A percentile compares a stretch with the other conserved stretches of the same genome.
Conservation (phyloP, 768 basidiomycete genomes). For the Lactifluus volemus region DNA sequence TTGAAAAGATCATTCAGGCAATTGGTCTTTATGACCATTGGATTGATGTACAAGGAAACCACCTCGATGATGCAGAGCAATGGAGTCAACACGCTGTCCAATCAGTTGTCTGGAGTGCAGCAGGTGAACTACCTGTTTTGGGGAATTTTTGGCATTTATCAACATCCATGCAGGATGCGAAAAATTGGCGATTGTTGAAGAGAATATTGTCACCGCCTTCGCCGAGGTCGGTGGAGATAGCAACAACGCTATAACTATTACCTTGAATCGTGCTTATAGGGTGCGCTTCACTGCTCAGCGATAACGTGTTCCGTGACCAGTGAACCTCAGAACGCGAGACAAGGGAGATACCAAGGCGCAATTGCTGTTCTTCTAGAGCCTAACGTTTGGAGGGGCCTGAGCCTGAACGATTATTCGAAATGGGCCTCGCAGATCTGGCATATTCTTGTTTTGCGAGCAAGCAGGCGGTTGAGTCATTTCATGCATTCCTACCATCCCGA, state of each 20-base stretch:
- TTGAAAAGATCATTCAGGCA: conserved; percentile 59
- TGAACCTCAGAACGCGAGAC: conserved; percentile 47
- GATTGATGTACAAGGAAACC: conserved; percentile 46
- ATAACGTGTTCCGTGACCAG: not conserved
- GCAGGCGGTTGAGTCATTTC: conserved; percentile 43
- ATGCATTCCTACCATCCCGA: not conserved
- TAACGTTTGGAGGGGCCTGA: conserved; percentile 59
- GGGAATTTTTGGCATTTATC: conserved; percentile 1
- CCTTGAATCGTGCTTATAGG: conserved; percentile 60
- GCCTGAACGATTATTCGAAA: conserved; percentile 51
- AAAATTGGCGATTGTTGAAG: conserved; percentile 54
- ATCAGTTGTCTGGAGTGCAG: conserved; percentile 59
- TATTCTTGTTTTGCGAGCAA: conserved; percentile 56
- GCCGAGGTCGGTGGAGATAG: conserved; percentile 48
- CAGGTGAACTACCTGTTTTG: conserved; percentile 37
- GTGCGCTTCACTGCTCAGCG: conserved; percentile 28
- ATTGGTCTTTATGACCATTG: conserved; percentile 64
- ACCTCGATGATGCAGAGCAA: conserved; percentile 48
- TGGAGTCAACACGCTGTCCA: conserved; percentile 70
- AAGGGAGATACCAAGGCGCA: conserved; percentile 56
- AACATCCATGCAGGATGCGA: conserved; percentile 46
- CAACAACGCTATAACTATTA: conserved; percentile 50
- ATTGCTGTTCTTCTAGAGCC: conserved; percentile 58
- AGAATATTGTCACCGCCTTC: conserved; percentile 62
- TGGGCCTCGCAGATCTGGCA: conserved; percentile 81